Base-by-base conservation (phyloP, 495 filamentous ascomycete species). In the Hypoxylon perforatum region DNA sequence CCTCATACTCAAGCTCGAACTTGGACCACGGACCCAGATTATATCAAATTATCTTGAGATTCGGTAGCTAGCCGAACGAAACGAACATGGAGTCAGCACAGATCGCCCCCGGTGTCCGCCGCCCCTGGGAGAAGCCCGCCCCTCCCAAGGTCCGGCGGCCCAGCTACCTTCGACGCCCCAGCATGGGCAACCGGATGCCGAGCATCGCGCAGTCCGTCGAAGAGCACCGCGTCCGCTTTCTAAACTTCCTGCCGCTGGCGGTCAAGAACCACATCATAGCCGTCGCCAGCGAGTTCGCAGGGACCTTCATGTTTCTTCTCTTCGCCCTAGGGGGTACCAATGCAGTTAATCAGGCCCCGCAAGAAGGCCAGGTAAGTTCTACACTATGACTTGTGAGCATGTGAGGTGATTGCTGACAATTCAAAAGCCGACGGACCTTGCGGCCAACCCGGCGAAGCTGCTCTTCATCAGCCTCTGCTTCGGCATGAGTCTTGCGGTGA, bases 231-330 rank as follows among this genome's bases (percentile, higher is more conserved):
- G 25, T 33, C 14, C 25, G 9, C 4, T 15, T 49, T 1, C 53
- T 63, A 21, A 44, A 59, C 42, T 23, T 54, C 0, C 19, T 71
- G 1, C 65, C 68, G 1, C 57, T 67, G 1, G 10, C 1, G 0
- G 8, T 57, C 14, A 67, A 71, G 76, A 64, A 81, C 67, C 76
- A 91, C 57, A 39, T 89, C 55, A 80, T 92, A 28, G 89, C 88
- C 33, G 80, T 82, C 10, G 41, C 87, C 18, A 89, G 90, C 52
- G 91, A 93, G 77, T 91, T 91, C 63, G 82, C 90, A 7, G 92
- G 92, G 21, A 96, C 92, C 0, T 93, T 92, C 63, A 69, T 94
- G 63, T 96, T 94, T 78, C 82, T 95, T 3, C 90, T 94, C 77
- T 91, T 94, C 63, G 88, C 91, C 33, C 93, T 95, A 69, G 86